Base-by-base conservation (phyloP, 2,329 filamentous ascomycete species). In the Cylindrodendrum hubeiense region DNA sequence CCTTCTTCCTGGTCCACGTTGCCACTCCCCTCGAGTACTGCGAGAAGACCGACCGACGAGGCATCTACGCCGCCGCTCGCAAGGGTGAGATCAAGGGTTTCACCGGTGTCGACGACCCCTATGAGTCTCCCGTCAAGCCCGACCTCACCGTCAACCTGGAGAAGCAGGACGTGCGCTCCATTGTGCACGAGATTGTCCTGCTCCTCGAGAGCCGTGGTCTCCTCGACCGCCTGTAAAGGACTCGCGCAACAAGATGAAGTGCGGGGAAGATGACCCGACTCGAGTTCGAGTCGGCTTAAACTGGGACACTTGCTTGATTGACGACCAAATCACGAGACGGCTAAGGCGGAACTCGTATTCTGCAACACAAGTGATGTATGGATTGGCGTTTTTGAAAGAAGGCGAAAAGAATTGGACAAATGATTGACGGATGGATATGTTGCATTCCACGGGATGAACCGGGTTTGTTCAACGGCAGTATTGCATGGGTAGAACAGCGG, bases 101-200 rank as follows among this genome's bases (percentile, higher is more conserved):
- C 88, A 99, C 96, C 8, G 96, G 96, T 76, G 94, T 99, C 62
- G 95, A 98, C 79, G 95, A 98, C 84, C 95, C 96, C 52, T 99
- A 99, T 79, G 96, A 99, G 90, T 78, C 81, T 22, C 96, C 96
- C 10, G 76, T 82, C 71, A 94, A 95, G 83, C 89, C 95, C 33
- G 90, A 98, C 79, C 85, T 99, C 70, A 89, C 90, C 5, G 95
- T 98, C 41, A 92, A 98, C 80, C 80, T 91, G 60, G 91, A 93
- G 83, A 96, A 92, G 87, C 94, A 93, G 82, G 93, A 90, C 71
- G 95, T 98, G 51, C 89, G 96, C 77, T 96, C 93, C 65, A 95
- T 95, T 67, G 96, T 99, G 57, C 96, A 99, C 85, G 93, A 98
- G 87, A 98, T 99, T 76, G 88, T 99, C 69, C 86, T 99, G 76